Percentiles rank a stretch among this genome's conserved stretches.
Conservation (phyloP, 371 early-diverging fungal species). For the Mucor plumbeus region DNA sequence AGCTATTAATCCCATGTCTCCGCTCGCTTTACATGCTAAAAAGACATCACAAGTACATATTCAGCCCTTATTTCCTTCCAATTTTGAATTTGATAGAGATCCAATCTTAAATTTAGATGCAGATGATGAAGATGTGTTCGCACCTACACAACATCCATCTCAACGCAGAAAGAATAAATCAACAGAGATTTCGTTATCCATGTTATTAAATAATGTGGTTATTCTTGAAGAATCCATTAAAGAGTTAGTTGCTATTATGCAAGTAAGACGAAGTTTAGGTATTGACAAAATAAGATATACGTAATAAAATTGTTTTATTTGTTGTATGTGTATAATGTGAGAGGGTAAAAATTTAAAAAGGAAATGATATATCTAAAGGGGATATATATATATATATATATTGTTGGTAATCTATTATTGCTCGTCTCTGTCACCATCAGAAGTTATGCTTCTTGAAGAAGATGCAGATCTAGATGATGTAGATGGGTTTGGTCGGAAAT, state of each 20-base stretch:
- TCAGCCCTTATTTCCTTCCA: constrained; percentile 65
- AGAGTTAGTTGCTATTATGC: constrained; percentile 86
- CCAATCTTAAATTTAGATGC: constrained; percentile 42
- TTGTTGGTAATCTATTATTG: not conserved
- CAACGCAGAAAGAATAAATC: constrained; percentile 44
- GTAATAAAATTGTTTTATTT: not conserved
- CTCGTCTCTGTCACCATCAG: not conserved
- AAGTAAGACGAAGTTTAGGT: constrained; percentile 80
- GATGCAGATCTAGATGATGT: not conserved
- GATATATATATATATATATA: not conserved
- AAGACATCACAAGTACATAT: constrained; percentile 54
- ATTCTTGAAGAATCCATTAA: constrained; percentile 91
- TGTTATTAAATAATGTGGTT: constrained; percentile 85
- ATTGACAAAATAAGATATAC: constrained; percentile 56
- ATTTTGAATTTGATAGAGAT: constrained; percentile 57
- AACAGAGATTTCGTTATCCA: constrained; percentile 65
- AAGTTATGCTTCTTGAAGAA: constrained; percentile 31
- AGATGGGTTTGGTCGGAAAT: constrained; percentile 14
- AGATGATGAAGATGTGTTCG: constrained; percentile 56
- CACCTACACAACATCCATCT: constrained; percentile 46
- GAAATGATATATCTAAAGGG: constrained; percentile 4
- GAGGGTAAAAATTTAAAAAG: not conserved
- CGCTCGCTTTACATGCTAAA: constrained; percentile 45
- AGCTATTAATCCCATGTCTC: constrained; percentile 40
- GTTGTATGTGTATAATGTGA: not conserved